A percentile compares a stretch with the other conserved stretches of the same genome.
phyloP scores from a whole-genome alignment of 2,329 filamentous ascomycete species.

The Pseudopyricularia cyperi region DNA sequence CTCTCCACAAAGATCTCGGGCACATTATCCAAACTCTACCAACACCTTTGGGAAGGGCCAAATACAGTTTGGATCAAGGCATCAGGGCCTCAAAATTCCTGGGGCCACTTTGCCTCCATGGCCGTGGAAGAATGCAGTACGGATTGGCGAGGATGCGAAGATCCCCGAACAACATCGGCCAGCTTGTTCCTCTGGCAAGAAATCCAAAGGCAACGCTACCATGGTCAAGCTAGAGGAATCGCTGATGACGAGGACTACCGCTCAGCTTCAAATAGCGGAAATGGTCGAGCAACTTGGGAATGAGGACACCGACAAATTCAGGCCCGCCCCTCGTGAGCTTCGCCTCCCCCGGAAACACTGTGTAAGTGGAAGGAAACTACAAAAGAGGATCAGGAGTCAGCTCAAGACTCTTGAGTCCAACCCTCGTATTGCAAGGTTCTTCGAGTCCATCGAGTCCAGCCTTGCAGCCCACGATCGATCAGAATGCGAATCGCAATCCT shows the following conservation, averaged over 20 bases:
- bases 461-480: conserved; percentile 73
- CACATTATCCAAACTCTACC: conserved; percentile 8
- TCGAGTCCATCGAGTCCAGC: conserved; percentile 41
- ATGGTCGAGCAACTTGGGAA: conserved; percentile 19
- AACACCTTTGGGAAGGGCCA: conserved; percentile 12
- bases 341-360: conserved; percentile 43
- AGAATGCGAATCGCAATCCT: conserved; percentile 58
- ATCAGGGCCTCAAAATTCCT: conserved; percentile 42
- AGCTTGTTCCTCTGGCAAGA: conserved; percentile 17
- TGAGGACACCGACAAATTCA: conserved; percentile 24
- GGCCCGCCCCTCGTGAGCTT: conserved; percentile 32
- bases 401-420: conserved; percentile 20
- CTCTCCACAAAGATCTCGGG: conserved; percentile 30
- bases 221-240: conserved; percentile 27
- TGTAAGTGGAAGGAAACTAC: conserved; percentile 42
- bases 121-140: conserved; percentile 52
- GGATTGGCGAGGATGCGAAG: conserved; percentile 35
- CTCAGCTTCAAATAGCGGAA: conserved; percentile 25
- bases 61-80: conserved; percentile 30
- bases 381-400: conserved; percentile 13
- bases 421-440: conserved; percentile 39
- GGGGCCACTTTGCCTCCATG: conserved; percentile 57
- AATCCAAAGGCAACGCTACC: conserved; percentile 36
- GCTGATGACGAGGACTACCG: conserved; percentile 20
- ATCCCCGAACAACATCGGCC: neutral